Conservation (phyloP, 768 basidiomycete genomes). For the Pisolithus microcarpus region DNA sequence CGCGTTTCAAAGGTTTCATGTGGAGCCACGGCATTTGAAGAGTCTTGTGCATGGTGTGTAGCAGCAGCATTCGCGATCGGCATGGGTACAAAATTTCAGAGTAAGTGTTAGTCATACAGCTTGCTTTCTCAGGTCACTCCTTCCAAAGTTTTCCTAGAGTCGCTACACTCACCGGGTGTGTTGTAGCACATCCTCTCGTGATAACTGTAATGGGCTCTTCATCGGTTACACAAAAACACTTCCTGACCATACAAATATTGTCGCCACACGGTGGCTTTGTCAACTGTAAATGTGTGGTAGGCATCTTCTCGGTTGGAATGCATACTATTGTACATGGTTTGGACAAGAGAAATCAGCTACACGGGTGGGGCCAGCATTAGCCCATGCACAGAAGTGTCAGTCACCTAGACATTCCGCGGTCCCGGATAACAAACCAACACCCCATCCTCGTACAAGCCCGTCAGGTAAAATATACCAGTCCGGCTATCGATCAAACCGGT, state of each 20-base stretch:
- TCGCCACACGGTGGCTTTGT: too few relatives aligned
- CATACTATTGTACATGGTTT: too few relatives aligned
- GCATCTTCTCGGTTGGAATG: too few relatives aligned
- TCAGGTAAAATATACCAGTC: conserved; percentile 44
- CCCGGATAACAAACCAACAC: conserved; percentile 42
- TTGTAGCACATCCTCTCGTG: too few relatives aligned
- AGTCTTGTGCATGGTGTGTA: conserved; percentile 77
- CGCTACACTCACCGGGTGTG: too few relatives aligned
- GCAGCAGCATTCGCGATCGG: conserved; percentile 73
- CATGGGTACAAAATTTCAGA: conserved; percentile 60
- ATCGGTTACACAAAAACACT: too few relatives aligned
- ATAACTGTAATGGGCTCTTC: too few relatives aligned
- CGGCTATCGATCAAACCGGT: conserved; percentile 46
- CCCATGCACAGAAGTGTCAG: too few relatives aligned
- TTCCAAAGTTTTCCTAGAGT: conserved; percentile 41
- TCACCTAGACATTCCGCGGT: not conserved
- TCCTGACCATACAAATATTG: too few relatives aligned
- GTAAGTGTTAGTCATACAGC: conserved; percentile 26
- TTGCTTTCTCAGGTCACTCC: conserved; percentile 36
- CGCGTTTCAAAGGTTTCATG: conserved; percentile 46
- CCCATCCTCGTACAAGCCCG: conserved; percentile 54
- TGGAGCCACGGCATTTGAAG: conserved; percentile 49
- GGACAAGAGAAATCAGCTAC: too few relatives aligned
- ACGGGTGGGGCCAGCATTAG: too few relatives aligned
- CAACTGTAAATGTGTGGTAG: too few relatives aligned